Evolutionary conservation across 1,139 yeast species (phyloP).

Genomic region (Arxiozyma telluris): DNA sequence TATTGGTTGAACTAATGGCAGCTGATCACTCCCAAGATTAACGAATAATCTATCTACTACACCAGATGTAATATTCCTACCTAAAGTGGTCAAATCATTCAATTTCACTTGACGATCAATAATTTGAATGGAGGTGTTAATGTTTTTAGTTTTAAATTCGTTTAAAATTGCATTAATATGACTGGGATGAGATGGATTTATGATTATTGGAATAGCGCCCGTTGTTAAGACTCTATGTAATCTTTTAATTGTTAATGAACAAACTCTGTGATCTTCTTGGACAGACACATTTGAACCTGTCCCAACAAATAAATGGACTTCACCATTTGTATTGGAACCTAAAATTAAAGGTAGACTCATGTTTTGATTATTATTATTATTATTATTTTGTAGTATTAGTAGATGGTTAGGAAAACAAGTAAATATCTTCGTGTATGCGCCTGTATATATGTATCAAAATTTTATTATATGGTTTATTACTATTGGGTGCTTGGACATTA

Average conservation of each 20-base stretch:
- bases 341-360: conserved; percentile 17
- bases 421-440: too few species aligned
- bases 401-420: too few species aligned
- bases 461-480: too few species aligned
- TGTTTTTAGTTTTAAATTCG: conserved; percentile 11
- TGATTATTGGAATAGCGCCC: conserved; percentile 52
- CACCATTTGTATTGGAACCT: conserved; percentile 42
- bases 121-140: conserved; percentile 21
- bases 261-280: conserved; percentile 9
- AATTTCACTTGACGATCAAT: conserved; percentile 34
- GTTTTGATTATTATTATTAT: too few species aligned
- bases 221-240: conserved; percentile 41
- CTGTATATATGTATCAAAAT: too few species aligned
- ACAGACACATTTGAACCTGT: conserved; percentile 15
- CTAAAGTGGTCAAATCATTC: conserved; percentile 44
- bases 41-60: conserved; percentile 74
- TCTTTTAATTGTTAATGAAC: conserved; percentile 45
- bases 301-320: conserved; percentile 58
- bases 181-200: conserved; percentile 27
- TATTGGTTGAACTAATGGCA: conserved; percentile 34
- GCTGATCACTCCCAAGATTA: conserved; percentile 33
- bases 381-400: too few species aligned
- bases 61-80: conserved; percentile 52
- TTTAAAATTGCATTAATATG: conserved; percentile 12
- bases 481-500: too few species aligned